Evolutionary conservation across 2,329 filamentous ascomycete species (phyloP).

Genomic region (Aschersonia sp.): DNA sequence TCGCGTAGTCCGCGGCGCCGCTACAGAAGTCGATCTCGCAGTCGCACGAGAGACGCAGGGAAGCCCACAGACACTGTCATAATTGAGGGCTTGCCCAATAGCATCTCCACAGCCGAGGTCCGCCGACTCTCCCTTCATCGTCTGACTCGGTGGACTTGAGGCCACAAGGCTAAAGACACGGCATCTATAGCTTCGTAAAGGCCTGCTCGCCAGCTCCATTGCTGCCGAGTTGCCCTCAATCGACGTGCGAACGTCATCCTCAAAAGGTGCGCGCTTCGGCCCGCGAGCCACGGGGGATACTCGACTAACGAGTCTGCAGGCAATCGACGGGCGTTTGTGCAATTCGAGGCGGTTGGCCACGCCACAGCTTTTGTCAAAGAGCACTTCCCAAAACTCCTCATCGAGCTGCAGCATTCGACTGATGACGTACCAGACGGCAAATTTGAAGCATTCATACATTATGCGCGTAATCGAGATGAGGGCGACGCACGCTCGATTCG

Average conservation of each 20-base stretch:
- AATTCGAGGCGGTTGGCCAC: slow-evolving; percentile 24
- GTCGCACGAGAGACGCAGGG: slow-evolving; percentile 22
- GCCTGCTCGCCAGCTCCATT: slow-evolving; percentile 17
- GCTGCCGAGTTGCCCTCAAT: slow-evolving; percentile 20
- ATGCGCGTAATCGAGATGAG: slow-evolving; percentile 22
- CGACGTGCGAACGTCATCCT: slow-evolving; percentile 23
- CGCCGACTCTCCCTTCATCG: slow-evolving; percentile 1
- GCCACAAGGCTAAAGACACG: background rate
- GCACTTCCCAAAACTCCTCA: slow-evolving; percentile 23
- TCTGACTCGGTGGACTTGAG: background rate
- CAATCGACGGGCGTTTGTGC: slow-evolving; percentile 24
- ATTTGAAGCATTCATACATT: slow-evolving; percentile 24
- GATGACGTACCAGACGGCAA: slow-evolving; percentile 23
- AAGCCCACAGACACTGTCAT: slow-evolving; percentile 36
- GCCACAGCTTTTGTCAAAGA: slow-evolving; percentile 26
- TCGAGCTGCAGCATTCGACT: slow-evolving; percentile 20
- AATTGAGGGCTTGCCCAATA: slow-evolving; percentile 36
- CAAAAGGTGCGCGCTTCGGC: slow-evolving; percentile 14
- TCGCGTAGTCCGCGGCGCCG: slow-evolving; percentile 13
- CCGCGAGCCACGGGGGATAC: background rate
- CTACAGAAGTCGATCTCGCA: slow-evolving; percentile 18
- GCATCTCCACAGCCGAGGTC: slow-evolving; percentile 36
- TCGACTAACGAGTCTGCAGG: slow-evolving; percentile 12
- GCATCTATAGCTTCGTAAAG: slow-evolving; percentile 18
- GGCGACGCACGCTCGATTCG: slow-evolving; percentile 12